Conservation (phyloP, 2,329 filamentous ascomycete genomes). For the Aspergillus vadensis region DNA sequence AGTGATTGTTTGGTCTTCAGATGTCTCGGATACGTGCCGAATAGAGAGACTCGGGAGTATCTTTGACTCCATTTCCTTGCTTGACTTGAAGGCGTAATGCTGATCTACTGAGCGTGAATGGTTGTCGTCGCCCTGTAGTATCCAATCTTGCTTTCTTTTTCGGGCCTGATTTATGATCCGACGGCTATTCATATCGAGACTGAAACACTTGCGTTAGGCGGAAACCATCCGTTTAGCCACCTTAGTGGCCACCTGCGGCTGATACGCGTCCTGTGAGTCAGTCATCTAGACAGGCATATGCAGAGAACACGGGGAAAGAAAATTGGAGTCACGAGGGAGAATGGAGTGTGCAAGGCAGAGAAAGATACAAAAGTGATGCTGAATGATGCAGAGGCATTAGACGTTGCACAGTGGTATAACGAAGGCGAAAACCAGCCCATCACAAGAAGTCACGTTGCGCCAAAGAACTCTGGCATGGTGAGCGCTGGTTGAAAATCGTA, state of each 20-base stretch:
- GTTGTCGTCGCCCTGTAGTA: not conserved
- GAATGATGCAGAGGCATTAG: not conserved
- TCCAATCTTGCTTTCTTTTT: not conserved
- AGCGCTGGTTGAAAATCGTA: not conserved
- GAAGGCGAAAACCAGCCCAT: not conserved
- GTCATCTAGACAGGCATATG: not conserved
- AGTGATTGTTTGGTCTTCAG: not conserved
- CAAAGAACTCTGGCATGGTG: not conserved
- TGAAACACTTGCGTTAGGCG: slow-evolving; percentile 1
- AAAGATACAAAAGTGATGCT: not conserved
- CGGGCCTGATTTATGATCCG: not conserved
- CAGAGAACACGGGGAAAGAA: not conserved
- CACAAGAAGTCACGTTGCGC: not conserved
- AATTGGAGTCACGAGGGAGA: not conserved
- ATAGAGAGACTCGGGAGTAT: not conserved
- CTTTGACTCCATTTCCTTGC: not conserved
- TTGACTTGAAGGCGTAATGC: not conserved
- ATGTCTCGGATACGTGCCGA: not conserved
- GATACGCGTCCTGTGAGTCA: not conserved
- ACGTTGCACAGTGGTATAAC: not conserved
- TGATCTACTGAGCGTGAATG: not conserved
- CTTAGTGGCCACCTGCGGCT: not conserved
- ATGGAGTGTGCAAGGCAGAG: not conserved
- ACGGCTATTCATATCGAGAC: not conserved
- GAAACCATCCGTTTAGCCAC: not conserved